phyloP scores from a whole-genome alignment of 2,329 filamentous ascomycete genomes.

The Daldinia sp. region DNA sequence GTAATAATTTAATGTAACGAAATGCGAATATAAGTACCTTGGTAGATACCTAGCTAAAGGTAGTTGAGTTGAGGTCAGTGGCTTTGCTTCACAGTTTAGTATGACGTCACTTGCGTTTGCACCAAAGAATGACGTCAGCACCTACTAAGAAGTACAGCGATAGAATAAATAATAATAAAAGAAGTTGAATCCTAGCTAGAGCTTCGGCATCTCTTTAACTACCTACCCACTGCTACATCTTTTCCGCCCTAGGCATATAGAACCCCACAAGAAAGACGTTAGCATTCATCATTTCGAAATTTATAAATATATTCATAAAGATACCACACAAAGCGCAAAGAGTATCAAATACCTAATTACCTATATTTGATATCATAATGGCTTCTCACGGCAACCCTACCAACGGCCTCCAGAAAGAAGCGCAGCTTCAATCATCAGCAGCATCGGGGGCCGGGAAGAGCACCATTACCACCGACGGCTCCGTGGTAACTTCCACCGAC shows the following conservation, averaged over 20 bases:
- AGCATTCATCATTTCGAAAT: too few species aligned
- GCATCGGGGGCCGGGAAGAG: constrained; percentile 9
- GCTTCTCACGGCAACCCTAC: constrained; percentile 29
- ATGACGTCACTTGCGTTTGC: background rate
- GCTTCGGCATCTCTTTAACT: background rate
- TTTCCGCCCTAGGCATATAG: too few species aligned
- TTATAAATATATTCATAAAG: background rate
- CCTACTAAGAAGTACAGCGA: background rate
- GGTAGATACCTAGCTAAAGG: too few species aligned
- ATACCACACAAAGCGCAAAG: background rate
- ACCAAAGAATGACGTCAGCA: background rate
- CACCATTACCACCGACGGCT: constrained; percentile 31
- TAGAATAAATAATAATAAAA: background rate
- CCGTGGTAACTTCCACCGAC: constrained; percentile 32
- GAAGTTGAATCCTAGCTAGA: background rate
- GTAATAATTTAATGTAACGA: too few species aligned
- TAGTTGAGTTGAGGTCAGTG: background rate
- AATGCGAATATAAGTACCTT: too few species aligned
- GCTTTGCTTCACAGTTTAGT: background rate
- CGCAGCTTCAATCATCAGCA: constrained; percentile 12
- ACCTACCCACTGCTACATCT: background rate
- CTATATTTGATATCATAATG: constrained; percentile 10
- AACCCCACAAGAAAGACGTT: background rate
- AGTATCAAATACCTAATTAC: too few species aligned
- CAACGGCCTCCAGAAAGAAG: constrained; percentile 17